Conservation (phyloP, 2,329 filamentous ascomycete genomes). For the Diaporthe citri region DNA sequence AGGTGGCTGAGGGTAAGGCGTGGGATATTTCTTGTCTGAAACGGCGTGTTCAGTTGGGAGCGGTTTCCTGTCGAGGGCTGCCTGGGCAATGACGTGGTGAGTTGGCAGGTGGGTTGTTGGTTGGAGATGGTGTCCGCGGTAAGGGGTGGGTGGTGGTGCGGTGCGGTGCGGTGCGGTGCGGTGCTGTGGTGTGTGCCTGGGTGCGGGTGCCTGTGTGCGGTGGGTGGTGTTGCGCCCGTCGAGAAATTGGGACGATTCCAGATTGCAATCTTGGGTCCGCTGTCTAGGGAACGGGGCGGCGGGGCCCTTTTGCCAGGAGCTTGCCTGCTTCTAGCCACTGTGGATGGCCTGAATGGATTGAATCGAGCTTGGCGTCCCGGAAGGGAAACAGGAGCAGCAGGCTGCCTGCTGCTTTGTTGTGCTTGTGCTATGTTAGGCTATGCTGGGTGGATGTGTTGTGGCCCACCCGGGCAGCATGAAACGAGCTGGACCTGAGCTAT, state of each 20-base stretch:
- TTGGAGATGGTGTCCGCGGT: constrained; percentile 17
- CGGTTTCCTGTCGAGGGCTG: neutral
- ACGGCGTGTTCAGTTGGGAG: constrained; percentile 9
- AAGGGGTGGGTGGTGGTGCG: constrained; percentile 3
- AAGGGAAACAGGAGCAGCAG: constrained; percentile 18
- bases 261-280: constrained; percentile 28
- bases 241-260: constrained; percentile 27
- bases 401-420: constrained; percentile 13
- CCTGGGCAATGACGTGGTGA: constrained; percentile 29
- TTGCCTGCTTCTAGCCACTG: constrained; percentile 15
- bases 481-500: neutral
- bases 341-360: constrained; percentile 25
- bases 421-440: neutral
- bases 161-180: neutral
- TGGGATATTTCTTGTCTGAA: constrained; percentile 19
- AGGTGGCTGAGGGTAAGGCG: neutral
- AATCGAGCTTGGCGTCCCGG: constrained; percentile 31
- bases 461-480: constrained; percentile 1
- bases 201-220: neutral
- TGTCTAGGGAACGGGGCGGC: constrained; percentile 21
- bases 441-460: neutral
- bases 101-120: constrained; percentile 22
- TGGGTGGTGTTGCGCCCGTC: constrained; percentile 19
- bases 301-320: constrained; percentile 23
- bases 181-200: neutral